Percentiles rank a stretch among this genome's conserved stretches.
phyloP scores from a whole-genome alignment of 2,329 filamentous ascomycete genomes.

The Xylariaceae sp. region DNA sequence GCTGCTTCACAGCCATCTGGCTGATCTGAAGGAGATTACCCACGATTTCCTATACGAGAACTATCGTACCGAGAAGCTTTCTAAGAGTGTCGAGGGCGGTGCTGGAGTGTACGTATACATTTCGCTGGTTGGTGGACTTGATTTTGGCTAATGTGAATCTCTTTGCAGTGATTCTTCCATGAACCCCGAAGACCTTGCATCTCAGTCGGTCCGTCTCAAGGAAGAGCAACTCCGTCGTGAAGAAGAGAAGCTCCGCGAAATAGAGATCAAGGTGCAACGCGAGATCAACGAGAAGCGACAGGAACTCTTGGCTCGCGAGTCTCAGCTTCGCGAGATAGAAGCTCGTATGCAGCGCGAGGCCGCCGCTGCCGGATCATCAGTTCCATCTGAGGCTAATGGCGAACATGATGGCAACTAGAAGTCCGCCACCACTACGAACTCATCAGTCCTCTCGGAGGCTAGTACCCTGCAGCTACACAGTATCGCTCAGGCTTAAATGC shows the following conservation, averaged over 20 bases:
- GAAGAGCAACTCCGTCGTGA: constrained; percentile 98
- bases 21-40: constrained; percentile 98
- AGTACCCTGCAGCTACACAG: no score
- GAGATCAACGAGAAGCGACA: constrained; percentile 99
- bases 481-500: no score
- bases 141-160: constrained; percentile 29
- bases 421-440: constrained; percentile 19
- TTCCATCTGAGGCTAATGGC: constrained; percentile 49
- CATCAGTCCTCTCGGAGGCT: no score
- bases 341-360: constrained; percentile 88
- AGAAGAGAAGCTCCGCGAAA: constrained; percentile 99
- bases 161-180: constrained; percentile 73
- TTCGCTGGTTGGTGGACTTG: background rate
- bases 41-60: constrained; percentile 99
- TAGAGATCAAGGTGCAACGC: constrained; percentile 98
- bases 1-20: constrained; percentile 94
- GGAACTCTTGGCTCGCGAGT: constrained; percentile 94
- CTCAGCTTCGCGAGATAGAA: constrained; percentile 97
- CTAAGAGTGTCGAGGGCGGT: constrained; percentile 96
- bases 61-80: constrained; percentile 99
- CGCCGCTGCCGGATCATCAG: constrained; percentile 38
- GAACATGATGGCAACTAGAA: constrained; percentile 51
- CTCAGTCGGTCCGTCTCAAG: constrained; percentile 97
- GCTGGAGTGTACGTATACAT: constrained; percentile 71
- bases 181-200: constrained; percentile 96